phyloP scores from a whole-genome alignment of 2,329 filamentous ascomycete species.

The Kalaharituber pfeilii region DNA sequence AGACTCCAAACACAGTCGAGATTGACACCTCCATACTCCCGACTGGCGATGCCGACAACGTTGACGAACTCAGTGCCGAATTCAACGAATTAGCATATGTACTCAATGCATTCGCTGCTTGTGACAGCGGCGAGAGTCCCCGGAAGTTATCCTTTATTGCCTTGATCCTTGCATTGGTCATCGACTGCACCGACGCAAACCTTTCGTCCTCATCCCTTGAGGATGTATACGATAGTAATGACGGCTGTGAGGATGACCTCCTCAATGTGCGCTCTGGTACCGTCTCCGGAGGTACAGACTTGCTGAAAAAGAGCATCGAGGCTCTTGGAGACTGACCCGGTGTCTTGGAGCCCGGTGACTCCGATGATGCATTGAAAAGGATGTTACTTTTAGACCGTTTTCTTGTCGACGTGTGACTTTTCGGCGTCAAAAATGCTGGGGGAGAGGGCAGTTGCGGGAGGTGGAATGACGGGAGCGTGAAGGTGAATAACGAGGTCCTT shows the following conservation, averaged over 20 bases:
- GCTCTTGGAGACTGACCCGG: slow-evolving; percentile 3
- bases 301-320: slow-evolving; percentile 6
- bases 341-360: background rate
- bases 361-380: background rate
- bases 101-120: slow-evolving; percentile 40
- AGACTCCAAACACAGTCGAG: slow-evolving; percentile 7
- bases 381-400: background rate
- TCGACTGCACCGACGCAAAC: slow-evolving; percentile 63
- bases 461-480: background rate
- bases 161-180: slow-evolving; percentile 77
- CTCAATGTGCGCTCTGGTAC: background rate
- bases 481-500: background rate
- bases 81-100: slow-evolving; percentile 30
- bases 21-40: slow-evolving; percentile 5
- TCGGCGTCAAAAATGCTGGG: background rate
- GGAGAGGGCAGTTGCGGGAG: background rate
- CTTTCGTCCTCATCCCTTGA: slow-evolving; percentile 69
- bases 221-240: slow-evolving; percentile 52
- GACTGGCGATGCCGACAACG: slow-evolving; percentile 8
- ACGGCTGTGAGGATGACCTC: background rate
- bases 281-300: background rate
- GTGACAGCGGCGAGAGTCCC: slow-evolving; percentile 57
- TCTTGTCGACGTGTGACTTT: background rate
- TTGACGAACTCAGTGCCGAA: slow-evolving; percentile 15
- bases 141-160: slow-evolving; percentile 71